Percentiles rank a stretch among this genome's conserved stretches.
These are phyloP conservation scores for Neurospora tetrasperma DNA, from an alignment of 495 filamentous ascomycete species.

Conservation along the genomic window DNA sequence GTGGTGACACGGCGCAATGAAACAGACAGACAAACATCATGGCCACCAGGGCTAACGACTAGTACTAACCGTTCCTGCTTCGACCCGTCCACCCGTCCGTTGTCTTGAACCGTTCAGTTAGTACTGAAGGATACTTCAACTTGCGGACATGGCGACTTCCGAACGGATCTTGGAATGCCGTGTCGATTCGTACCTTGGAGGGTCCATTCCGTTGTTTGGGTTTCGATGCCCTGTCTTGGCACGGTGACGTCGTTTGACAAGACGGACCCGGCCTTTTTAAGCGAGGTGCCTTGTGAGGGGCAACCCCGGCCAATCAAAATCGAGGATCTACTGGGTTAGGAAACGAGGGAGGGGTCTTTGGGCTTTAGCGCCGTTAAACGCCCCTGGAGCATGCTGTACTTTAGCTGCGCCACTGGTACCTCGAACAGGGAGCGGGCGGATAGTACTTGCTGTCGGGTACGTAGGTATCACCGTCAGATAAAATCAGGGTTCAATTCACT, in stretches of 20 bases:
- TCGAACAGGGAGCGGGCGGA: background rate
- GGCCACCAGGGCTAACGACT: background rate
- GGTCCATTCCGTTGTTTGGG: too few species aligned
- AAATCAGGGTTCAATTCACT: background rate
- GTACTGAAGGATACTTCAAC: background rate
- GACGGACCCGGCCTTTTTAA: background rate
- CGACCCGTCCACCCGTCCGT: background rate
- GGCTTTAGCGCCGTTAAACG: background rate
- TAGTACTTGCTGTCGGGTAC: too few species aligned
- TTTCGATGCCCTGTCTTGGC: background rate
- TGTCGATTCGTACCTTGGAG: background rate
- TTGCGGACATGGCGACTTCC: background rate
- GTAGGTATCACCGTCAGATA: background rate
- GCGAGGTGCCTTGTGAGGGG: background rate
- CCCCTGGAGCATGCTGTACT: background rate
- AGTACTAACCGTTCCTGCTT: background rate
- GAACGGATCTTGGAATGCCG: background rate
- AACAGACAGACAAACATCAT: background rate
- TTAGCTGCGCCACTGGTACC: background rate
- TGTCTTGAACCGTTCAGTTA: background rate
- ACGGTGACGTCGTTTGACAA: background rate
- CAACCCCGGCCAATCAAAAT: background rate
- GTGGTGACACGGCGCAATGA: background rate
- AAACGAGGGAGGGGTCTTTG: background rate
- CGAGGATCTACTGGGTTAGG: background rate